These are phyloP conservation scores for Magnaporthales sp. DNA, from an alignment of 2,329 filamentous ascomycete species.

Conservation along the genomic window DNA sequence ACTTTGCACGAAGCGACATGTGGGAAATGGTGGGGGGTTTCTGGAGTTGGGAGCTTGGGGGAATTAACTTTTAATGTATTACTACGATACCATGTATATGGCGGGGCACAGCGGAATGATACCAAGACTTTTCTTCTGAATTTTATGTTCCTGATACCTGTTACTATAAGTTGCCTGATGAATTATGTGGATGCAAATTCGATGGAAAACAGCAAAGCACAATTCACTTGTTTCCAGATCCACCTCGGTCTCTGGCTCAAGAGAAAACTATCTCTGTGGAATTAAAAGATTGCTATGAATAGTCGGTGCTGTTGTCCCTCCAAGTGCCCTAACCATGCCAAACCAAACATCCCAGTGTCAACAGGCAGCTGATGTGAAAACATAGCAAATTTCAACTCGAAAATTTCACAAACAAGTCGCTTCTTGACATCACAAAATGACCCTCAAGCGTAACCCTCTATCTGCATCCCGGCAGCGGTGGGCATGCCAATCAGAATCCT, in stretches of 20 bases:
- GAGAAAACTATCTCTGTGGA: neutral
- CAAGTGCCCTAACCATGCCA: neutral
- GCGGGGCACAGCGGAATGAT: neutral
- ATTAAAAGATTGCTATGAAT: neutral
- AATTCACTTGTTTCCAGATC: neutral
- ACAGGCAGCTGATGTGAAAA: neutral
- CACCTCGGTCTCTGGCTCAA: neutral
- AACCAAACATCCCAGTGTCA: neutral
- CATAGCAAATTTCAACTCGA: neutral
- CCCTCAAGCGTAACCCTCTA: constrained; percentile 30
- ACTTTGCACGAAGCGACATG: neutral
- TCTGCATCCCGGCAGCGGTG: constrained; percentile 52
- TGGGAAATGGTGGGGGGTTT: neutral
- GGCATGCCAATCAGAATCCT: constrained; percentile 50
- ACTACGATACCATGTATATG: neutral
- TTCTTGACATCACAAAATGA: neutral
- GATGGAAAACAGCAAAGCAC: neutral
- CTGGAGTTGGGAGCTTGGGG: neutral
- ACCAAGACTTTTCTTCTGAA: neutral
- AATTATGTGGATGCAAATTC: neutral
- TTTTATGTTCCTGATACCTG: neutral
- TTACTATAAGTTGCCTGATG: neutral
- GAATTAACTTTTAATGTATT: neutral
- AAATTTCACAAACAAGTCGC: neutral
- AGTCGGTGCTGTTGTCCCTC: neutral